Evolutionary conservation across 2,329 filamentous ascomycete genomes (phyloP), one percentile per base, ranked within the genome.

Genomic region (Trichophyton rubrum): DNA sequence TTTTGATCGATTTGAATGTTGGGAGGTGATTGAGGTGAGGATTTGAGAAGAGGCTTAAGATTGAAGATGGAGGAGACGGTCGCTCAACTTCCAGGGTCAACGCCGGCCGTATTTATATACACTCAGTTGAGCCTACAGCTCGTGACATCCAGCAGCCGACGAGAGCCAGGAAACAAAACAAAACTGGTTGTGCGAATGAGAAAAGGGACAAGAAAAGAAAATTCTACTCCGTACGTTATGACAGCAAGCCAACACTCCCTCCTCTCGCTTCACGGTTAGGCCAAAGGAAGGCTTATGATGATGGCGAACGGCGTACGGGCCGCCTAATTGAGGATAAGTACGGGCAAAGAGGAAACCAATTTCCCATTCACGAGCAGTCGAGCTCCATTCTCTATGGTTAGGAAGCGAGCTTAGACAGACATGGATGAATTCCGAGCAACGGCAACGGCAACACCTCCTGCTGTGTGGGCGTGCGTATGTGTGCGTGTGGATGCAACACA

Each of bases 101-200:
- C 35, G 15, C 15, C 15, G n/a, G 27, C 55, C 24, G 49, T 61
- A 61, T 61, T 61, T 59, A 61, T 61, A 53, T 47, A 59, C 5
- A 43, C 22, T 20, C 20, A 27, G 17, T 17, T 30, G 11, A 17
- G 33, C 51, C 20, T 55, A 13, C 49, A 41, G 27, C 33, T 13
- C 47, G 33, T 41, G 40, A 27, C 30, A n/a, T 43, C 11, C 17
- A 35, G 41, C 57, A 51, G 24, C 43, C 20, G 41, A 35, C 30
- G 27, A 49, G 6, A 35, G n/a, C 40, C 9, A 11, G 33, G 33
- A 38, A 38, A 38, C 27, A 38, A 38, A 38, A 38, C n/a, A 17
- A 43, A 43, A 1, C 15, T n/a, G 17, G 13, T 33, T 33, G 51
- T 55, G 27, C 20, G 30, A 33, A 35, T 30, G 17, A 15, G 17